phyloP scores from a whole-genome alignment of 1,139 yeast species.

The Pichia sorboxylosa region DNA sequence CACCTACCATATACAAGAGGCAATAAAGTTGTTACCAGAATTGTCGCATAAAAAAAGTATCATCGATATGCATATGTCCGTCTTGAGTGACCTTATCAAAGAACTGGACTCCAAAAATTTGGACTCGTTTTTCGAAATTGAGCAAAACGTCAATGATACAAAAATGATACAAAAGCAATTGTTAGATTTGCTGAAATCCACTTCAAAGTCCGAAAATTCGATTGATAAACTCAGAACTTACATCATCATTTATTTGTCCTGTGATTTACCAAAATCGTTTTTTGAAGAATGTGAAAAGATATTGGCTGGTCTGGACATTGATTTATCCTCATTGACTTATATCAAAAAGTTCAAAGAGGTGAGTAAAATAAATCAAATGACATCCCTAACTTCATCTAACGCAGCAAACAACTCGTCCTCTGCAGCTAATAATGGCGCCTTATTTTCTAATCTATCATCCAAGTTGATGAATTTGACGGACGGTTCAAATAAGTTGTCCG shows the following conservation, averaged over 20 bases:
- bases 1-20: conserved; percentile 72
- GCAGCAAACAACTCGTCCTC: conserved; percentile 18
- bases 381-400: conserved; percentile 12
- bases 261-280: conserved; percentile 48
- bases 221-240: conserved; percentile 82
- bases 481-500: conserved; percentile 48
- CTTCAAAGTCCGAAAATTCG: conserved; percentile 44
- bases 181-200: conserved; percentile 37
- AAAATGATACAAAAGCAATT: conserved; percentile 45
- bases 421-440: conserved; percentile 31
- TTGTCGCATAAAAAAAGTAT: conserved; percentile 78
- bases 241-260: conserved; percentile 54
- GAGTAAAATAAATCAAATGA: conserved; percentile 49
- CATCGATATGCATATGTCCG: conserved; percentile 95
- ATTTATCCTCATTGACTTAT: conserved; percentile 55
- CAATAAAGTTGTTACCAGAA: conserved; percentile 87
- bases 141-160: conserved; percentile 60
- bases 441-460: conserved; percentile 68
- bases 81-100: conserved; percentile 71
- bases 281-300: conserved; percentile 54
- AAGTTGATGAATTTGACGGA: conserved; percentile 76
- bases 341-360: conserved; percentile 73
- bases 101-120: conserved; percentile 76
- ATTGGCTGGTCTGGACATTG: conserved; percentile 45
- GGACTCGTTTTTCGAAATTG: conserved; percentile 88